Conservation (phyloP, 1,139 yeast genomes). For the Scheffersomyces cryptocercus region DNA sequence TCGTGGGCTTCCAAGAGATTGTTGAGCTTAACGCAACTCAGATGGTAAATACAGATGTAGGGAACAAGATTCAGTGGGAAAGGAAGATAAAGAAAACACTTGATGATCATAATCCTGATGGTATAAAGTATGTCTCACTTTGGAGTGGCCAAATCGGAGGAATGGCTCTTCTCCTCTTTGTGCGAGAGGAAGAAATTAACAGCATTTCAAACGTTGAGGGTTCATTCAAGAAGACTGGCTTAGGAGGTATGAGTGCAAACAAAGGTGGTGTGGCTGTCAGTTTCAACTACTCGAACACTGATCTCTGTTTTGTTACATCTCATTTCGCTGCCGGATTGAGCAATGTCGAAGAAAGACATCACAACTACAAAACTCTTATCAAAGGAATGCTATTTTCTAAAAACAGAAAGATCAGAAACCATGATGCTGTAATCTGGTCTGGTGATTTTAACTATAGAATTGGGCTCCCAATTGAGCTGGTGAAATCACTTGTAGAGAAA, state of each 20-base stretch:
- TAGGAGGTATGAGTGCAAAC: constrained; percentile 74
- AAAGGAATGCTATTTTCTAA: constrained; percentile 56
- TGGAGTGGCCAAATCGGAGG: constrained; percentile 95
- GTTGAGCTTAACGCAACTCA: constrained; percentile 90
- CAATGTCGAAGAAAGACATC: constrained; percentile 77
- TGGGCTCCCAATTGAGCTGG: constrained; percentile 61
- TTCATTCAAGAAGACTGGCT: constrained; percentile 84
- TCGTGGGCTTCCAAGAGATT: constrained; percentile 88
- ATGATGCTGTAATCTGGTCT: constrained; percentile 85
- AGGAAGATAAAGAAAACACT: constrained; percentile 58
- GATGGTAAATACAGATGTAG: constrained; percentile 78
- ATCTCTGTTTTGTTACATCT: constrained; percentile 45
- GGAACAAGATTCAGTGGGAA: constrained; percentile 79
- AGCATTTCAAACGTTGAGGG: constrained; percentile 71
- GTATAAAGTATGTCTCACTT: constrained; percentile 61
- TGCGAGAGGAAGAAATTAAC: constrained; percentile 33
- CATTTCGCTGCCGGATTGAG: constrained; percentile 90
- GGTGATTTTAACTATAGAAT: constrained; percentile 94
- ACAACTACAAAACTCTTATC: constrained; percentile 64
- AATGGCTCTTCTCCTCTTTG: constrained; percentile 58
- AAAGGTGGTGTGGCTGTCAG: constrained; percentile 93
- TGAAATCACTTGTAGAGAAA: constrained; percentile 53
- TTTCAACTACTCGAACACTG: constrained; percentile 63
- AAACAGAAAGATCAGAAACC: constrained; percentile 59
- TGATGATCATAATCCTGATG: constrained; percentile 35